A percentile compares a stretch with the other conserved stretches of the same genome.
These are phyloP conservation scores for Penicillium capsulatum DNA, from an alignment of 2,329 filamentous ascomycete genomes.

Conservation along the genomic window DNA sequence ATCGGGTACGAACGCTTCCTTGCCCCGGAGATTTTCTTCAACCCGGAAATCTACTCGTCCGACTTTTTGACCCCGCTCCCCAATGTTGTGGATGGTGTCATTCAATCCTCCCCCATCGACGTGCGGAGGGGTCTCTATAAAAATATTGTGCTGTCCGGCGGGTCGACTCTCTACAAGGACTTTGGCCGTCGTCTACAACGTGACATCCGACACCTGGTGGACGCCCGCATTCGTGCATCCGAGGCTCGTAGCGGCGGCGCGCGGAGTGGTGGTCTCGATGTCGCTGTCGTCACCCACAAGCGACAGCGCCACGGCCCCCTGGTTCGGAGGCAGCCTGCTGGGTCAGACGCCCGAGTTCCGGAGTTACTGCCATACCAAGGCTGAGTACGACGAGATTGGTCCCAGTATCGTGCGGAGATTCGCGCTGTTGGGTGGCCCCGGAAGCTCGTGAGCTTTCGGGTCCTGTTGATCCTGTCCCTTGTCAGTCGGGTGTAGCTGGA, in stretches of 20 bases:
- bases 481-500: conserved; percentile 23
- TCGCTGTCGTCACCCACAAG: conserved; percentile 97
- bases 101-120: conserved; percentile 96
- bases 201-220: conserved; percentile 94
- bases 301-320: conserved; percentile 93
- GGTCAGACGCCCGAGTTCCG: conserved; percentile 98
- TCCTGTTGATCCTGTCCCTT: conserved; percentile 19
- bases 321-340: conserved; percentile 95
- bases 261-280: conserved; percentile 88
- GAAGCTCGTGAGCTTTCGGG: conserved; percentile 44
- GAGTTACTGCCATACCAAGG: conserved; percentile 96
- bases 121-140: conserved; percentile 97
- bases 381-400: conserved; percentile 88
- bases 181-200: conserved; percentile 93
- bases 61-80: conserved; percentile 96
- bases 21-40: conserved; percentile 99
- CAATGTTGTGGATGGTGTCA: conserved; percentile 90
- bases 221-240: conserved; percentile 85
- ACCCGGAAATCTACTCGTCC: conserved; percentile 98
- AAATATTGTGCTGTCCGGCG: conserved; percentile 97
- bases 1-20: conserved; percentile 98
- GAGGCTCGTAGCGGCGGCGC: conserved; percentile 89
- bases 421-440: conserved; percentile 86
- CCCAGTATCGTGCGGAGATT: conserved; percentile 94
- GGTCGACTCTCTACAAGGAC: conserved; percentile 97